Evolutionary conservation across 139 green algal species (phyloP).

Genomic region (Desmodesmus armatus): DNA sequence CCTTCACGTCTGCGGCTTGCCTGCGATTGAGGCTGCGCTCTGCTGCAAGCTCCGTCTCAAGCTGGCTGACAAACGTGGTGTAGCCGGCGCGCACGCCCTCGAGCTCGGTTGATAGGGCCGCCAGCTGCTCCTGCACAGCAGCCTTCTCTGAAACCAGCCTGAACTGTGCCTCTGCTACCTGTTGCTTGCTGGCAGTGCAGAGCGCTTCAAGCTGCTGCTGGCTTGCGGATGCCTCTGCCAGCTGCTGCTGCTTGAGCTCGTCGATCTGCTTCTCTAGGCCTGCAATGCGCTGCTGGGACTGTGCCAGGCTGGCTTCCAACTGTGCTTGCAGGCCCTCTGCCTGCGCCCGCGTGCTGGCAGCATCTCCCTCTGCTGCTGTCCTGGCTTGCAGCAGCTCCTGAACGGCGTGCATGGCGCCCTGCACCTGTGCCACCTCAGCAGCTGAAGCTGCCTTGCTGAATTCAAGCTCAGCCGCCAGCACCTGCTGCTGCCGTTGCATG

Average conservation of each 20-base stretch:
- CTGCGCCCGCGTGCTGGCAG: not conserved
- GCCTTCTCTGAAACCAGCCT: not conserved
- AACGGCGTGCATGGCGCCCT: not conserved
- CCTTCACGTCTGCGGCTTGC: conserved; percentile 6
- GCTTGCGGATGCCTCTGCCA: conserved; percentile 3
- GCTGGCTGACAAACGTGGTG: not conserved
- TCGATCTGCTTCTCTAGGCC: not conserved
- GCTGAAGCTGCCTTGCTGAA: not conserved
- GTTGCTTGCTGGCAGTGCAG: not conserved
- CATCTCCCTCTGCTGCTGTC: not conserved
- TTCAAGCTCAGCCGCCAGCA: not conserved
- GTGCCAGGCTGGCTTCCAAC: not conserved
- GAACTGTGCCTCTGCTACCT: not conserved
- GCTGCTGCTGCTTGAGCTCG: not conserved
- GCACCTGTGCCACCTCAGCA: not conserved
- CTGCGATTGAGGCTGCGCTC: not conserved
- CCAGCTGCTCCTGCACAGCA: not conserved
- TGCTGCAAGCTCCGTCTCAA: not conserved
- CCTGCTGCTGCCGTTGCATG: conserved; percentile 11
- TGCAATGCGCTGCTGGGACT: conserved; percentile 10
- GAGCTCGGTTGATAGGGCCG: not conserved
- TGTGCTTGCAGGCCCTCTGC: conserved; percentile 22
- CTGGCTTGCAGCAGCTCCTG: not conserved
- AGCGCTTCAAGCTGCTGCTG: not conserved
- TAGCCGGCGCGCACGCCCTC: not conserved